Base-by-base conservation (phyloP, 1,284 basidiomycete species). In the Ustanciosporium gigantosporum region DNA sequence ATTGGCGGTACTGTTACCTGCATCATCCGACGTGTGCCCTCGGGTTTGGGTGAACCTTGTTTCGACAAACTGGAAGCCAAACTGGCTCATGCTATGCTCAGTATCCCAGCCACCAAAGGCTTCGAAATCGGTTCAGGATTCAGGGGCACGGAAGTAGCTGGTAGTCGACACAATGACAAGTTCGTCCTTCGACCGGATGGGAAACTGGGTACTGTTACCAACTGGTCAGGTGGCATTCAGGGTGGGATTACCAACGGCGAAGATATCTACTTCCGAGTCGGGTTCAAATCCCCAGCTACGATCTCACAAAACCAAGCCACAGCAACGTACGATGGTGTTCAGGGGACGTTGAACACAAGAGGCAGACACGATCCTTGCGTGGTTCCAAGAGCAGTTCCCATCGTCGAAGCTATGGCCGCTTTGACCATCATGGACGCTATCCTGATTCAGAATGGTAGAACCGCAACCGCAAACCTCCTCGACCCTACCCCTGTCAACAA, bases 101-200 rank as follows among this genome's bases (percentile, higher is more conserved):
- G 90, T 55, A 97, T 98, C 74, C 95, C 95, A 25, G 94, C 95
- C 6, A 98, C 95, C 49, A 99, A 99, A 79, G 92, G 86, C 4
- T 98, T 99, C 79, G 95, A 99, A 81, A 88, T 98, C 67, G 95
- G 95, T 38, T 94, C 91, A 21, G 95, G 95, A 24, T 96, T 99
- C 85, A 84, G 86, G 60, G 95, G 95, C 15, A 92, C 92, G n/a
- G 87, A 91, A 79, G 87, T 97, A 43, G 89, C 91, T 7, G 95
- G 95, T 32, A 89, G 87, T 77, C 82, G 84, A 73, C 95, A 99
- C 82, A 99, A 98, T 79, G 95, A 99, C 79, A 80, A 87, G 25
- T 98, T 96, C 79, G 81, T 89, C 29, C 78, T 81, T 43, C 86
- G 85, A 59, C 79, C 81, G 5, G 84, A 89, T 68, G 89, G 89